Percentiles rank a stretch among this genome's conserved stretches.
Conservation (phyloP, 2,329 filamentous ascomycete species). For the Stagonosporopsis chrysanthemi region DNA sequence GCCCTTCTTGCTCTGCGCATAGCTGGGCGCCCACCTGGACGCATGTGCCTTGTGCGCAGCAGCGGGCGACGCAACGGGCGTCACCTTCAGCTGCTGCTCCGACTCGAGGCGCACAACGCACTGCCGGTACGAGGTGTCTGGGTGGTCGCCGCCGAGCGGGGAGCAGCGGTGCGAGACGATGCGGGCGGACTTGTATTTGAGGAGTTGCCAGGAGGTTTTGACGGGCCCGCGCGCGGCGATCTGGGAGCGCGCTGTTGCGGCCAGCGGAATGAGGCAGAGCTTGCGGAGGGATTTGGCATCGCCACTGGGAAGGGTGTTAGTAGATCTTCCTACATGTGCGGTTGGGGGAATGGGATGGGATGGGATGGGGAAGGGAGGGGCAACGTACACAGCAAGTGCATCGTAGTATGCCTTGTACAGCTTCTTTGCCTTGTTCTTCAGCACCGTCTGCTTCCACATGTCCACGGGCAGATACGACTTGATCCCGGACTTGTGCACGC, state of each 20-base stretch:
- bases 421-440: constrained; percentile 57
- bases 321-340: no score
- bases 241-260: constrained; percentile 59
- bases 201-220: constrained; percentile 55
- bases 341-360: background rate
- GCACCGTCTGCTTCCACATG: constrained; percentile 13
- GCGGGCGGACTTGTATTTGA: constrained; percentile 50
- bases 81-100: constrained; percentile 26
- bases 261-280: constrained; percentile 64
- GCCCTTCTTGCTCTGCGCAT: background rate
- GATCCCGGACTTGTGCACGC: constrained; percentile 24
- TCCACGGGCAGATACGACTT: constrained; percentile 25
- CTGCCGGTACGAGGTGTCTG: constrained; percentile 36
- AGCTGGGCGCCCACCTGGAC: constrained; percentile 2
- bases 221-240: constrained; percentile 61
- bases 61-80: background rate
- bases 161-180: constrained; percentile 65
- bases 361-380: background rate
- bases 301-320: constrained; percentile 29
- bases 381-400: constrained; percentile 60
- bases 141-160: constrained; percentile 49
- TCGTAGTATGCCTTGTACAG: constrained; percentile 69
- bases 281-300: constrained; percentile 37
- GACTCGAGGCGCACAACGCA: constrained; percentile 37
- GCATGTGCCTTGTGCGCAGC: background rate